Evolutionary conservation across 2,329 filamentous ascomycete genomes (phyloP), one percentile per base, ranked within the genome.

Genomic region (Fusarium sp.): DNA sequence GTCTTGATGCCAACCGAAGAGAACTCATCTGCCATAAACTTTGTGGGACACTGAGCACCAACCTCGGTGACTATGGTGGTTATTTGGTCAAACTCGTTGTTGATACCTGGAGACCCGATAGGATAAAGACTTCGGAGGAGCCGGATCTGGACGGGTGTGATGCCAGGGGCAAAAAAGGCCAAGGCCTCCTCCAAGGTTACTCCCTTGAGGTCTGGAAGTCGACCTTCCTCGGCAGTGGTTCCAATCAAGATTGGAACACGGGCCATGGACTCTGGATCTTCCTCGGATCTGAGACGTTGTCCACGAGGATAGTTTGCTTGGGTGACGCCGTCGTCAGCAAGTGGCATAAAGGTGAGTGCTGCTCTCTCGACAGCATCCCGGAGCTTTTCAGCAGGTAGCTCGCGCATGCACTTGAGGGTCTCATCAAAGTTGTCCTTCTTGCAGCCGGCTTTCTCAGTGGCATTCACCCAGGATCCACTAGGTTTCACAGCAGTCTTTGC

Each of bases 1-100:
- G 80, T 76, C 0, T 80, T 77, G 6, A 84, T 77, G 8, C 74
- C 78, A 4, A 77, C 73, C 0, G 61, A 34, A 0, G 69, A 61
- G 9, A 80, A 80, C 2, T 79, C 79, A 3, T 77, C 69, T 4
- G 76, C 71, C 6, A 78, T 74, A 2, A 69, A 51, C 8, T 62
- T 69, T 3, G 63, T 50, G 0, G 73, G 67, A 5, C 76, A 77
- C 11, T 71, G 69, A 20, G 69, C 73, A 2, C 50, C 29, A 7
- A 72, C 34, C 11, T 77, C 74, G 9, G 70, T 75, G 10, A 58
- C 29, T 4, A 77, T 46, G 4, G 49, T 67, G 6, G 65, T 18
- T 3, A 75, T 11, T 33, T 65, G 70, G 2, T 68, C 65, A 9
- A 71, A 75, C 7, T 71, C 58, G 13, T 66, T 68, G 7, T 27